These are phyloP conservation scores for Melaleuca quinquenervia DNA, from an alignment of 345 rosid genomes.

Conservation along the genomic window DNA sequence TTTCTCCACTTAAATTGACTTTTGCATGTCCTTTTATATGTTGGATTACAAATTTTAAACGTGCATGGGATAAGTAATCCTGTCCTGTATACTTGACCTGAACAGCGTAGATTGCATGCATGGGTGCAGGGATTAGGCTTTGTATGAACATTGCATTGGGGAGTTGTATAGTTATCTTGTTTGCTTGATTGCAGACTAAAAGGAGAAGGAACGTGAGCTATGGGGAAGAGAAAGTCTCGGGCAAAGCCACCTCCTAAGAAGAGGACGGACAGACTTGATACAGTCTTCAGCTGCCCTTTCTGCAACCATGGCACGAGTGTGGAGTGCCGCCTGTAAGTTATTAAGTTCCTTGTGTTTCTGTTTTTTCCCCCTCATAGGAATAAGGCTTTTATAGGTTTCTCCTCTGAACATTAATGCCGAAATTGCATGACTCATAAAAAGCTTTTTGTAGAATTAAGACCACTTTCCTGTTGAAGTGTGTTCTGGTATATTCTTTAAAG, in stretches of 20 bases:
- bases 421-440: not conserved
- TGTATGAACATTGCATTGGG: not conserved
- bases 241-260: conserved; percentile 94
- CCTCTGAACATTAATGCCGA: accelerated
- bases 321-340: conserved; percentile 64
- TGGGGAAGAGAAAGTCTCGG: conserved; percentile 97
- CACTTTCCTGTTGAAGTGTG: not conserved
- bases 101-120: not conserved
- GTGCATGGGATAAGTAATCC: not conserved
- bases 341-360: not conserved
- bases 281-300: conserved; percentile 90
- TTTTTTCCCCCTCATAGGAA: not conserved
- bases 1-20: not conserved
- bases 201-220: conserved; percentile 4
- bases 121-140: not conserved
- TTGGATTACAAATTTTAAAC: not conserved
- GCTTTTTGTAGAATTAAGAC: not conserved
- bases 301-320: conserved; percentile 94
- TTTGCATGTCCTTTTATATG: not conserved
- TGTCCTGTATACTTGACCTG: not conserved
- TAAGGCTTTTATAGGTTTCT: not conserved
- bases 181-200: not conserved
- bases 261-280: conserved; percentile 92
- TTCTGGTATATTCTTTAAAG: not conserved
- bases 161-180: not conserved